These are phyloP conservation scores for Microstegium vimineum DNA, from an alignment of 176 grass and related monocot genomes.

Conservation along the genomic window DNA sequence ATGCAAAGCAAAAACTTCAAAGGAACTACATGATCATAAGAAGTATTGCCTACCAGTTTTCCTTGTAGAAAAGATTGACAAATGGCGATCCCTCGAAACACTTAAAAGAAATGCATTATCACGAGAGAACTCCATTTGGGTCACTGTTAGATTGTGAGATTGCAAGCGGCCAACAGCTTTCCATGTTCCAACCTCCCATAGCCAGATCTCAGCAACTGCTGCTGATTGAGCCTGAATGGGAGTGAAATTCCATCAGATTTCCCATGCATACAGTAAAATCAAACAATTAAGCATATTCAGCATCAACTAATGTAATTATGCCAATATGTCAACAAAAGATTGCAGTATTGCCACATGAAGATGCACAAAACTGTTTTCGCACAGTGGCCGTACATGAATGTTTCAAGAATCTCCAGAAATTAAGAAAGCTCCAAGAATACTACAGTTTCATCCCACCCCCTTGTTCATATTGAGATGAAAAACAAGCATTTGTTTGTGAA, in stretches of 20 bases:
- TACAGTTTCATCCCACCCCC: background rate
- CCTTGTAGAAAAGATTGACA: conserved; percentile 63
- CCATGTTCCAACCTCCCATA: conserved; percentile 98
- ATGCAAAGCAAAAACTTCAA: conserved; percentile 12
- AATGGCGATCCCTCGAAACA: conserved; percentile 86
- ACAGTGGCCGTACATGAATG: background rate
- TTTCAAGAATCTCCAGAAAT: background rate
- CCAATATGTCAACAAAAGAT: background rate
- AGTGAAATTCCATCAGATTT: background rate
- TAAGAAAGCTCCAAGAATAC: background rate
- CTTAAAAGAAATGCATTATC: conserved; percentile 74
- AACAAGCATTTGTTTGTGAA: background rate
- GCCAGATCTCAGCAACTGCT: conserved; percentile 79
- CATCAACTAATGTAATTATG: background rate
- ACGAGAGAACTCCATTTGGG: conserved; percentile 86
- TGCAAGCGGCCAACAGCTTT: conserved; percentile 76
- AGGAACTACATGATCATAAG: background rate
- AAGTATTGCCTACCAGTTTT: conserved; percentile 45
- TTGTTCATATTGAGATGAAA: background rate
- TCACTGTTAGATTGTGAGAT: conserved; percentile 91
- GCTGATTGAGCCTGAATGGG: conserved; percentile 67
- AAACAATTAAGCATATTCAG: background rate
- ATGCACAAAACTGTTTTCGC: conserved; percentile 1
- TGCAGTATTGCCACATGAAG: background rate
- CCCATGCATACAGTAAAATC: background rate